Percentiles rank a stretch among this genome's conserved stretches.
Conservation (phyloP, 2,329 filamentous ascomycete species). For the Lasiodiplodia citricola region DNA sequence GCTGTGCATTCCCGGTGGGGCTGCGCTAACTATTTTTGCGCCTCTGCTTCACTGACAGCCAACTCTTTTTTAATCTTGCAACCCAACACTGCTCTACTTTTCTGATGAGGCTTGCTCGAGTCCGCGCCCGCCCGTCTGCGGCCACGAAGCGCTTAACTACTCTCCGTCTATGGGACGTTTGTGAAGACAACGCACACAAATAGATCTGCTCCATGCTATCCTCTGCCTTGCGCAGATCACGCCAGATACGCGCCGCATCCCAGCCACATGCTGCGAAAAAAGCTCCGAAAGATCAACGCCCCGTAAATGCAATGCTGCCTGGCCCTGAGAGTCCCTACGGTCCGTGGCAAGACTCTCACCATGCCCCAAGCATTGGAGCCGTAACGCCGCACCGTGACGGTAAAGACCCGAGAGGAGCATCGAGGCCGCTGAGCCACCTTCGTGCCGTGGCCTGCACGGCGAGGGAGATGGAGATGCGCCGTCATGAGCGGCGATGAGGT, state of each 20-base stretch:
- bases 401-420: not conserved
- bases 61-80: not conserved
- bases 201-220: constrained; percentile 4
- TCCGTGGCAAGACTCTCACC: not conserved
- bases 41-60: not conserved
- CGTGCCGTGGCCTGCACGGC: not conserved
- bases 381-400: not conserved
- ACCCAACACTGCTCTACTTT: not conserved
- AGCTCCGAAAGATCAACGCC: constrained; percentile 17
- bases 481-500: not conserved
- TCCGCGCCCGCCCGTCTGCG: not conserved
- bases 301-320: not conserved
- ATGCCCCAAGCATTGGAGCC: not conserved
- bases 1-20: constrained; percentile 1
- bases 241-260: not conserved
- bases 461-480: too few relatives aligned
- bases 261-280: not conserved
- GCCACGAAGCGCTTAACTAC: not conserved
- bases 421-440: not conserved
- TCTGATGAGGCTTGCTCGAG: not conserved
- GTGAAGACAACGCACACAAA: constrained; percentile 5
- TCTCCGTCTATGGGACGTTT: not conserved
- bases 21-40: constrained; percentile 19
- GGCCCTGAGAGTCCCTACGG: not conserved
- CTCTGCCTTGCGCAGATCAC: constrained; percentile 16